These are phyloP conservation scores for Penicillium desertorum DNA, from an alignment of 495 filamentous ascomycete species.

Conservation along the genomic window DNA sequence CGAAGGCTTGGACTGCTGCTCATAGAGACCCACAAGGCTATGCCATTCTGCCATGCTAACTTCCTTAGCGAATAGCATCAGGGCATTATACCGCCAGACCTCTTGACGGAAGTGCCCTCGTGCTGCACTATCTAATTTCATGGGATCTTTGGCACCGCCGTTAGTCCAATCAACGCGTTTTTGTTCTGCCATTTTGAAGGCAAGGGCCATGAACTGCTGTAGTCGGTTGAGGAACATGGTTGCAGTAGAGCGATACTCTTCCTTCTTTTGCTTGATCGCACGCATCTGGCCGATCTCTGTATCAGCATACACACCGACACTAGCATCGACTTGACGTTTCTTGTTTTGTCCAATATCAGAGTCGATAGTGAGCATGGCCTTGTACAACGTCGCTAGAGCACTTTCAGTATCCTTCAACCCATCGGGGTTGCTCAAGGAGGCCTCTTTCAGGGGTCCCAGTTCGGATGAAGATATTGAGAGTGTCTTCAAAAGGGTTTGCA, in stretches of 20 bases:
- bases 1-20: slow-evolving; percentile 66
- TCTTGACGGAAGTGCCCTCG: slow-evolving; percentile 54
- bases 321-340: slow-evolving; percentile 47
- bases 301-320: slow-evolving; percentile 63
- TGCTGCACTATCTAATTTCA: slow-evolving; percentile 50
- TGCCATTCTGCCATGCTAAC: slow-evolving; percentile 80
- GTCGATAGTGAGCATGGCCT: slow-evolving; percentile 93
- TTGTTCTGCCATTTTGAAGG: slow-evolving; percentile 72
- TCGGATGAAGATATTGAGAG: slow-evolving; percentile 79
- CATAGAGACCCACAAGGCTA: slow-evolving; percentile 73
- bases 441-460: slow-evolving; percentile 68
- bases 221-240: slow-evolving; percentile 71
- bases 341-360: slow-evolving; percentile 63
- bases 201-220: slow-evolving; percentile 74
- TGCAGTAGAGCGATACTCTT: slow-evolving; percentile 74
- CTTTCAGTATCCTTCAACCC: slow-evolving; percentile 75
- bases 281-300: slow-evolving; percentile 88
- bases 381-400: slow-evolving; percentile 78
- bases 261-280: slow-evolving; percentile 89
- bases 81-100: slow-evolving; percentile 80
- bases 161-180: slow-evolving; percentile 58
- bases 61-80: slow-evolving; percentile 83
- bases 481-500: slow-evolving; percentile 76
- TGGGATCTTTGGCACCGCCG: slow-evolving; percentile 39
- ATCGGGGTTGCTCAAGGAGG: slow-evolving; percentile 66